Evolutionary conservation across 495 filamentous ascomycete genomes (phyloP).

Genomic region (Pyrenula aspistea): DNA sequence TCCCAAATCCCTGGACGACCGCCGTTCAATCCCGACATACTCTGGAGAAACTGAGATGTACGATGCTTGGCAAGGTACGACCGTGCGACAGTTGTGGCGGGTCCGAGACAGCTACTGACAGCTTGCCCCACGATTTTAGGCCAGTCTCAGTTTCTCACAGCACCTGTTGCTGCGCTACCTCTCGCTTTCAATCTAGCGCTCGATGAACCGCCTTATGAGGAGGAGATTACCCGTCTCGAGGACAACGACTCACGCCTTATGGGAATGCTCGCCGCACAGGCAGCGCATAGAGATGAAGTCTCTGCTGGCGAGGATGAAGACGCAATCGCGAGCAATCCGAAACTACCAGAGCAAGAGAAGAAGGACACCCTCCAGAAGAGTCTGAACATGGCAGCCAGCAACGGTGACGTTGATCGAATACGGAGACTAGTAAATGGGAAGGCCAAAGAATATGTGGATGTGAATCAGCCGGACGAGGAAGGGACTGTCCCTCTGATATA

Average conservation of each 20-base stretch:
- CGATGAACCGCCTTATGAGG: conserved; percentile 48
- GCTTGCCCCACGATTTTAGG: conserved; percentile 34
- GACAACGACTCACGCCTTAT: conserved; percentile 81
- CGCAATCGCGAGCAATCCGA: conserved; percentile 58
- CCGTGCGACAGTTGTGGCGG: conserved; percentile 9
- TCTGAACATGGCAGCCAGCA: conserved; percentile 92
- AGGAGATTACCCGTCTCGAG: conserved; percentile 42
- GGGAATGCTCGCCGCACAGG: conserved; percentile 94
- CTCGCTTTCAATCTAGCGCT: conserved; percentile 75
- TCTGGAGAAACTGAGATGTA: conserved; percentile 85
- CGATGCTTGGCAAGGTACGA: conserved; percentile 93
- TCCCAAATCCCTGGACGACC: conserved; percentile 82
- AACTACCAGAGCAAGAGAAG: conserved; percentile 66
- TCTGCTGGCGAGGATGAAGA: conserved; percentile 67
- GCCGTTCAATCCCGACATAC: conserved; percentile 48
- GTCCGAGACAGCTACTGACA: background rate
- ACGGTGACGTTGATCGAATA: conserved; percentile 80
- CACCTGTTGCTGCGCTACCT: conserved; percentile 71
- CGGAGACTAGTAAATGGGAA: conserved; percentile 62
- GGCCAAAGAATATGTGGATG: conserved; percentile 66
- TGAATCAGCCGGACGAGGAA: conserved; percentile 87
- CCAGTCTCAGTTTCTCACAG: conserved; percentile 86
- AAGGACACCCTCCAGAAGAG: conserved; percentile 69
- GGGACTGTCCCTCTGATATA: conserved; percentile 93
- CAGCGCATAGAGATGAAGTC: conserved; percentile 63